phyloP scores from a whole-genome alignment of 805 yeast genomes.

The Spathaspora girioi region DNA sequence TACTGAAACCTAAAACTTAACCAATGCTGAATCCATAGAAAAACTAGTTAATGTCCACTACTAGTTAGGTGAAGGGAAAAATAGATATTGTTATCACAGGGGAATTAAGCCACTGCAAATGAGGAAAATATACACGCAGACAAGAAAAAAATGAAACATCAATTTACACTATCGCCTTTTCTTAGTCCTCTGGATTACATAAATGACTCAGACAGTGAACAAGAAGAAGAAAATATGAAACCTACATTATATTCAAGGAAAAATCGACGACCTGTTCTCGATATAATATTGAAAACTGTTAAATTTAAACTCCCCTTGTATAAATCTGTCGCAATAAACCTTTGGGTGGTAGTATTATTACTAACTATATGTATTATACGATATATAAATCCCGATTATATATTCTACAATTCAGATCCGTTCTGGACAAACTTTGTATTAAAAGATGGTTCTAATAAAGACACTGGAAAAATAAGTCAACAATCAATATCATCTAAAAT shows the following conservation, averaged over 20 bases:
- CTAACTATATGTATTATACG: neutral
- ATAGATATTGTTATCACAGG: neutral
- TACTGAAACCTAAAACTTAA: neutral
- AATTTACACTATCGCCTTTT: neutral
- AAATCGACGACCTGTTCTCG: neutral
- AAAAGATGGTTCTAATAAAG: neutral
- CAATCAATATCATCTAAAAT: conserved; percentile 10
- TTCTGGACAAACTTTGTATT: conserved; percentile 1
- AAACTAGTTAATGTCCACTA: neutral
- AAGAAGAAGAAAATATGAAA: neutral
- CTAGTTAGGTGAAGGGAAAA: neutral
- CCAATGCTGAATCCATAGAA: neutral
- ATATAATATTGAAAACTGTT: neutral
- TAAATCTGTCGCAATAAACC: neutral
- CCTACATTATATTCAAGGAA: neutral
- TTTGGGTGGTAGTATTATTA: neutral
- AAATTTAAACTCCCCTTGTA: neutral
- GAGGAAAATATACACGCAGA: neutral
- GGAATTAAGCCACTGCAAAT: neutral
- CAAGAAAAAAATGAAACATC: neutral
- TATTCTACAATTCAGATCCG: conserved; percentile 5
- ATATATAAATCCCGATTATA: neutral
- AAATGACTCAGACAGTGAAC: neutral
- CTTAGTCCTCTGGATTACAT: neutral
- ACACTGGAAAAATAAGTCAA: conserved; percentile 4